Percentiles rank a stretch among this genome's conserved stretches.
phyloP scores from a whole-genome alignment of 2,329 filamentous ascomycete genomes.

The Aciculosporium take region DNA sequence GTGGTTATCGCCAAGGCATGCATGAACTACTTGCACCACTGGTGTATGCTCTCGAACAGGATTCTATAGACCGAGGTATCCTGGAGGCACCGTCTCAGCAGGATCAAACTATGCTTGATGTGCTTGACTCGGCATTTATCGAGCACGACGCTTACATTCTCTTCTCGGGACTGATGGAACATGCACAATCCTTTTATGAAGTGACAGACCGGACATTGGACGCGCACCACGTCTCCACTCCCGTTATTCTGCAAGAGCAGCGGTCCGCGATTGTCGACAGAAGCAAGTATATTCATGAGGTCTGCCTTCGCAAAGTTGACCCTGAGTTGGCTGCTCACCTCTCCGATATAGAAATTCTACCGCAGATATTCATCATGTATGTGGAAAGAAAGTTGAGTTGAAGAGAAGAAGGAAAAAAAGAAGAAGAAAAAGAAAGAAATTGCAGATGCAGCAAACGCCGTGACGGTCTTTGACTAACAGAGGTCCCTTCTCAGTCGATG shows the following conservation, averaged over 20 bases:
- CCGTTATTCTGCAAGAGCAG: constrained; percentile 18
- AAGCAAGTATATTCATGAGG: constrained; percentile 76
- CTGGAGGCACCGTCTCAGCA: constrained; percentile 18
- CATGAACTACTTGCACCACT: constrained; percentile 89
- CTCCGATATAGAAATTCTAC: constrained; percentile 72
- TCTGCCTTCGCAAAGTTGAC: constrained; percentile 63
- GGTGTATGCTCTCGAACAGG: constrained; percentile 67
- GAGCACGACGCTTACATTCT: constrained; percentile 86
- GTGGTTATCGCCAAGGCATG: constrained; percentile 96
- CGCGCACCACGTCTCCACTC: constrained; percentile 8
- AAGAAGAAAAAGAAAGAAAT: background rate
- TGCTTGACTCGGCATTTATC: constrained; percentile 58
- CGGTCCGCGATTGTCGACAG: constrained; percentile 58
- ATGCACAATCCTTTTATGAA: constrained; percentile 76
- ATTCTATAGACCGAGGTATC: constrained; percentile 49
- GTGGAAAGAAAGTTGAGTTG: constrained; percentile 12
- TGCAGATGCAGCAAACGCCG: background rate
- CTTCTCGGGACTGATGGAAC: constrained; percentile 79
- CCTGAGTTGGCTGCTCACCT: constrained; percentile 73
- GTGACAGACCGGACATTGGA: constrained; percentile 22
- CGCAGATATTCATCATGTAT: constrained; percentile 91
- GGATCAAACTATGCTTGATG: constrained; percentile 44
- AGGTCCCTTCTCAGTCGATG: constrained; percentile 50
- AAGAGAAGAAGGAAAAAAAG: no score
- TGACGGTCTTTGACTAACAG: constrained; percentile 2